Percentiles rank a stretch among this genome's conserved stretches.
Evolutionary conservation across 139 green algal genomes (phyloP).

Genomic region (Pleodorina starrii): DNA sequence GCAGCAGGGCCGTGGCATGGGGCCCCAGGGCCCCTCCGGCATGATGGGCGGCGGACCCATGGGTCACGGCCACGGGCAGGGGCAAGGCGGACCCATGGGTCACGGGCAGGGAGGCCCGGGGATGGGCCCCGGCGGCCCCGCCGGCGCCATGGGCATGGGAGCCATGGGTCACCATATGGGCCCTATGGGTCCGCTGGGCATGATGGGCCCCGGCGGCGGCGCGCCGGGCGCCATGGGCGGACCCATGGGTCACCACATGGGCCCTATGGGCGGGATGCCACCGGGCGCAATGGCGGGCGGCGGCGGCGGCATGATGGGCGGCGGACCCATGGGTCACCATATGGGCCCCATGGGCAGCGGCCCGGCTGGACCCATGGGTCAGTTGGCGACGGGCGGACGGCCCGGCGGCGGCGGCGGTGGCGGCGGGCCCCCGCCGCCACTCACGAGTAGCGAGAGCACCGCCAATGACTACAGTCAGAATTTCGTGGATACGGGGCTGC

Average conservation of each 20-base stretch:
- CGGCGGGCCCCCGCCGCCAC: not conserved
- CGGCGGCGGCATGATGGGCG: constrained; percentile 4
- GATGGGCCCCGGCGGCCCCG: not conserved
- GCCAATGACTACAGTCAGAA: constrained; percentile 90
- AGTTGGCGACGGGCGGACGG: not conserved
- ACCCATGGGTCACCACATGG: constrained; percentile 3
- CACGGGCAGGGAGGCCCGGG: not conserved
- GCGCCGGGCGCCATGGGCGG: not conserved
- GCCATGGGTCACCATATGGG: constrained; percentile 12
- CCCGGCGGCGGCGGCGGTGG: not conserved
- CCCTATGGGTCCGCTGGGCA: constrained; percentile 1
- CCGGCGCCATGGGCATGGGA: not conserved
- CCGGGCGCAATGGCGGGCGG: not conserved
- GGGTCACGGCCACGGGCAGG: not conserved
- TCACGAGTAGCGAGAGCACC: too few species aligned
- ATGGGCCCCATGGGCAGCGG: constrained; percentile 21
- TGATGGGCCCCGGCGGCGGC: constrained; percentile 29
- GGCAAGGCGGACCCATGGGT: not conserved
- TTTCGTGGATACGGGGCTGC: constrained; percentile 87
- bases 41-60: constrained; percentile 30
- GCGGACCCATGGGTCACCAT: too few species aligned
- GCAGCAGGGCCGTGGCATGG: not conserved
- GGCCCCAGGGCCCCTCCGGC: not conserved
- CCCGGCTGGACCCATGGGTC: not conserved
- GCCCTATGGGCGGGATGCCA: constrained; percentile 21